These are phyloP conservation scores for Graphiopsis chlorocephala DNA, from an alignment of 2,329 filamentous ascomycete species.

Conservation along the genomic window DNA sequence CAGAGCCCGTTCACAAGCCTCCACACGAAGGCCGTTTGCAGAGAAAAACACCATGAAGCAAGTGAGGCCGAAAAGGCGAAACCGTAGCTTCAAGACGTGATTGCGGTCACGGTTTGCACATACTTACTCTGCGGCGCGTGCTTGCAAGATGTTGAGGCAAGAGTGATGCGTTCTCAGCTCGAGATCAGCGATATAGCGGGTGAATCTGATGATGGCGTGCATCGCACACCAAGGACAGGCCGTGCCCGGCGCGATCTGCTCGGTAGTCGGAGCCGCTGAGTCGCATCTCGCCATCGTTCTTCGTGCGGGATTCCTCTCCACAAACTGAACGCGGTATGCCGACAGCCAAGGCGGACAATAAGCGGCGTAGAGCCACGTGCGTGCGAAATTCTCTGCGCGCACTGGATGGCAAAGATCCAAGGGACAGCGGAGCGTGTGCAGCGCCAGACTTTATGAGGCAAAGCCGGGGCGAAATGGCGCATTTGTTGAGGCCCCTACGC, in stretches of 20 bases:
- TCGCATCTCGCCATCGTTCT: neutral
- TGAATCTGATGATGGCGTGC: conserved; percentile 4
- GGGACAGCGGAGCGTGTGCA: neutral
- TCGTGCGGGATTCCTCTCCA: neutral
- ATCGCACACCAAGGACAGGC: neutral
- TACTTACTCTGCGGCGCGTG: neutral
- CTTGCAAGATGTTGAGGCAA: neutral
- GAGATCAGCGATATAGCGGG: conserved; percentile 8
- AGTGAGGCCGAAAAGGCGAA: neutral
- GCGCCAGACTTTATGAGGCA: conserved; percentile 15
- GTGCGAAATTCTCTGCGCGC: conserved; percentile 8
- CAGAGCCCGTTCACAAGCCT: conserved; percentile 2
- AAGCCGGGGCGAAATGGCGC: conserved; percentile 2
- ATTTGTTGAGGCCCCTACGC: conserved; percentile 12
- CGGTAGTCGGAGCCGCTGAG: conserved; percentile 6
- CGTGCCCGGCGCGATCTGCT: conserved; percentile 3
- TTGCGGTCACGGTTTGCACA: neutral
- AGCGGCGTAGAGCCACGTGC: conserved; percentile 4
- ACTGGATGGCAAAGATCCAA: neutral
- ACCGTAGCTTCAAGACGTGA: neutral
- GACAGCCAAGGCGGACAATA: neutral
- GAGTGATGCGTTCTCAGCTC: neutral
- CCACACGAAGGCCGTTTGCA: conserved; percentile 12
- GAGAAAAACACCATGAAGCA: neutral
- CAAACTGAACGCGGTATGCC: conserved; percentile 10